Conservation (phyloP, 805 yeast species). For the Phaffomyces antillensis region DNA sequence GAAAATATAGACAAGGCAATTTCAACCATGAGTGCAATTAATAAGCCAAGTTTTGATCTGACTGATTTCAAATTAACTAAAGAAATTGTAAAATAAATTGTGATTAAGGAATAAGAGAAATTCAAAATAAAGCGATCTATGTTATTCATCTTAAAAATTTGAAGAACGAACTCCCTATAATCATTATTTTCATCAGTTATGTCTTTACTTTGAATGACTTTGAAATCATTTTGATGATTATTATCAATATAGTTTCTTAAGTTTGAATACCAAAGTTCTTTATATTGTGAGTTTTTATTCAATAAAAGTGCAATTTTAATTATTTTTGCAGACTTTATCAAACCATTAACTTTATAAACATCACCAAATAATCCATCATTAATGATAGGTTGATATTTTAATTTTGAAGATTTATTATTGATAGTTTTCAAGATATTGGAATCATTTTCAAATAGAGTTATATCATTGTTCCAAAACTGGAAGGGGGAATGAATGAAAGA, state of each 20-base stretch:
- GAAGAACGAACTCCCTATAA: background rate
- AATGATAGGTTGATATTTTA: slow-evolving; percentile 17
- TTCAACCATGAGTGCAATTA: slow-evolving; percentile 38
- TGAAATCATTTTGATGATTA: no score
- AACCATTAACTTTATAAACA: slow-evolving; percentile 35
- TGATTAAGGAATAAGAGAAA: slow-evolving; percentile 23
- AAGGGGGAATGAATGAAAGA: slow-evolving; percentile 33
- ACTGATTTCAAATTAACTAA: slow-evolving; percentile 35
- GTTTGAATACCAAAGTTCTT: slow-evolving; percentile 19
- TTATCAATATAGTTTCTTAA: slow-evolving; percentile 5
- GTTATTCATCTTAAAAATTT: slow-evolving; percentile 1
- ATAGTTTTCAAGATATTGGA: slow-evolving; percentile 32
- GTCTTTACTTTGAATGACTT: background rate
- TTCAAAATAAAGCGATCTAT: slow-evolving; percentile 21
- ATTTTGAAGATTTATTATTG: slow-evolving; percentile 24
- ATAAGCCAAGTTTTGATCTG: slow-evolving; percentile 39
- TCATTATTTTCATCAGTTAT: background rate
- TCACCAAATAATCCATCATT: slow-evolving; percentile 27
- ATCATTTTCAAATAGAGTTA: slow-evolving; percentile 25
- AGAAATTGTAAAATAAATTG: slow-evolving; percentile 29
- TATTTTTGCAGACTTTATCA: slow-evolving; percentile 33
- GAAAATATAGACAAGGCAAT: slow-evolving; percentile 32
- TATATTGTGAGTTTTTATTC: slow-evolving; percentile 6
- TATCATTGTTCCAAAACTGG: slow-evolving; percentile 35
- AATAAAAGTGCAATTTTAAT: slow-evolving; percentile 31